Evolutionary conservation across 768 basidiomycete species (phyloP).

Genomic region (Suillus occidentalis): DNA sequence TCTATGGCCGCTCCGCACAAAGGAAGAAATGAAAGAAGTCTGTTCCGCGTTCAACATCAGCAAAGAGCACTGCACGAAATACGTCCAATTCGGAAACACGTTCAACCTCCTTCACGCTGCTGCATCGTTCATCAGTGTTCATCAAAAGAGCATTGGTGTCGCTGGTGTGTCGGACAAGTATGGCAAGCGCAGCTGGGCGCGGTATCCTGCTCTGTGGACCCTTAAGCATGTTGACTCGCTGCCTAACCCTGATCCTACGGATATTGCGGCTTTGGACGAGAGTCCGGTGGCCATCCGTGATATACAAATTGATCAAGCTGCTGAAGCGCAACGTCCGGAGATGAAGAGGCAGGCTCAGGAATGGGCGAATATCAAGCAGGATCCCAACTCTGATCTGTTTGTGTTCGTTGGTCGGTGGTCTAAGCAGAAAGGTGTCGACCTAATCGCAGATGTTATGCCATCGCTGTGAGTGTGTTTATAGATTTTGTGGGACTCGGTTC

Average conservation of each 20-base stretch:
- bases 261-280: conserved; percentile 91
- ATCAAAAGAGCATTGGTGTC: conserved; percentile 92
- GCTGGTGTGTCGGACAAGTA: conserved; percentile 98
- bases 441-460: conserved; percentile 96
- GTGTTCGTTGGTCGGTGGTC: conserved; percentile 99
- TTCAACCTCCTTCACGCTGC: conserved; percentile 95
- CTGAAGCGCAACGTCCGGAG: conserved; percentile 90
- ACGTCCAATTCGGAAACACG: conserved; percentile 97
- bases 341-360: conserved; percentile 90
- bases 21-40: conserved; percentile 98
- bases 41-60: conserved; percentile 97
- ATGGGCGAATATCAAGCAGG: conserved; percentile 93
- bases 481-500: background rate
- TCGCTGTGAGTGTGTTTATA: conserved; percentile 55
- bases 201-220: conserved; percentile 95
- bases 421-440: conserved; percentile 96
- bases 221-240: conserved; percentile 93
- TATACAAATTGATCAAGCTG: conserved; percentile 73
- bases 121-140: conserved; percentile 87
- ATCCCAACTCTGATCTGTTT: conserved; percentile 86
- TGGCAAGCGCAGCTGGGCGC: conserved; percentile 95
- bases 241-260: conserved; percentile 92
- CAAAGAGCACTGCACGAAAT: conserved; percentile 95
- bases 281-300: conserved; percentile 68
- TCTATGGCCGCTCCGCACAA: conserved; percentile 93